These are phyloP conservation scores for Magnolia officinalis DNA, from an alignment of 164 flowering plant genomes.

Conservation along the genomic window DNA sequence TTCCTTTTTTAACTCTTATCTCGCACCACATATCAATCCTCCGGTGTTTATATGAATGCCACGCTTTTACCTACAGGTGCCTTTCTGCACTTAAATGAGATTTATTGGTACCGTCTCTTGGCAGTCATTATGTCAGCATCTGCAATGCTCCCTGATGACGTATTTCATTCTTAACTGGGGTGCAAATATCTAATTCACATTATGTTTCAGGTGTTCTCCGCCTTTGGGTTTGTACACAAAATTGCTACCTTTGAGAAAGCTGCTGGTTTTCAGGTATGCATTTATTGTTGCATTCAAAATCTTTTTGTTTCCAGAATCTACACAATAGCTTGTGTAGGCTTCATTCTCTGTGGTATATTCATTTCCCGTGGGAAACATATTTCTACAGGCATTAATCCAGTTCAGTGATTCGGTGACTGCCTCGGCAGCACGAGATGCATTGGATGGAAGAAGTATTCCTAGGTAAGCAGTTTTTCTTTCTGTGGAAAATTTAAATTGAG, in stretches of 20 bases:
- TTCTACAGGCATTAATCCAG: slow-evolving; percentile 76
- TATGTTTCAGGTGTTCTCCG: slow-evolving; percentile 75
- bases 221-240: slow-evolving; percentile 94
- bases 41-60: background rate
- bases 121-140: background rate
- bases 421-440: slow-evolving; percentile 66
- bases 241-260: slow-evolving; percentile 94
- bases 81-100: background rate
- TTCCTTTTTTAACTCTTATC: background rate
- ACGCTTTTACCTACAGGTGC: background rate
- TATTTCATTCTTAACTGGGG: background rate
- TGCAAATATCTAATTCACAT: slow-evolving; percentile 10
- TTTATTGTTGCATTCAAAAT: background rate
- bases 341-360: background rate
- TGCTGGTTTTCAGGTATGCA: slow-evolving; percentile 85
- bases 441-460: slow-evolving; percentile 93
- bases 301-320: background rate
- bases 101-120: background rate
- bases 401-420: slow-evolving; percentile 76
- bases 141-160: slow-evolving; percentile 8
- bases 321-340: background rate
- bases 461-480: slow-evolving; percentile 29
- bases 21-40: background rate
- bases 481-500: background rate
- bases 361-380: background rate